Conservation (phyloP, 495 filamentous ascomycete species). For the Cenococcum geophilum region DNA sequence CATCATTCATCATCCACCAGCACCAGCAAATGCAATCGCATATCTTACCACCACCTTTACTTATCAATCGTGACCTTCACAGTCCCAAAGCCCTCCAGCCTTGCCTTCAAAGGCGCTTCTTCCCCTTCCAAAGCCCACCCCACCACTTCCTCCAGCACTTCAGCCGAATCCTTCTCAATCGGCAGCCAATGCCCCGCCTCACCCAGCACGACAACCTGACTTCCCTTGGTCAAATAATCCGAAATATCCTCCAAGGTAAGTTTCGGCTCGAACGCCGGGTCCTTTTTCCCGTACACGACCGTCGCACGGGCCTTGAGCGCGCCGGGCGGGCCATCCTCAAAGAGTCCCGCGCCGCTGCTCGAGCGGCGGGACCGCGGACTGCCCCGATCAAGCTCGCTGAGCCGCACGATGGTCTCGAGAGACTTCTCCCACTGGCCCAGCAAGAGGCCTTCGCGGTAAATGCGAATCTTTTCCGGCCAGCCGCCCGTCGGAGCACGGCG, state of each 20-base stretch:
- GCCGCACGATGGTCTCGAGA: slow-evolving; percentile 42
- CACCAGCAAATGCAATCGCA: too few relatives aligned
- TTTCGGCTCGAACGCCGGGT: slow-evolving; percentile 35
- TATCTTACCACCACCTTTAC: not conserved
- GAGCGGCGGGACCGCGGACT: slow-evolving; percentile 24
- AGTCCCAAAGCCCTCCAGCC: slow-evolving; percentile 1
- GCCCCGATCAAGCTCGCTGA: slow-evolving; percentile 40
- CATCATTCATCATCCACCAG: too few relatives aligned
- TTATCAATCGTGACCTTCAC: slow-evolving; percentile 24
- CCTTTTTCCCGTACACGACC: slow-evolving; percentile 49
- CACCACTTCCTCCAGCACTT: slow-evolving; percentile 20
- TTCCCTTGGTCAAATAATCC: slow-evolving; percentile 28
- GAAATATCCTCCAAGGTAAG: slow-evolving; percentile 30
- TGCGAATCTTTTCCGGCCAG: slow-evolving; percentile 40
- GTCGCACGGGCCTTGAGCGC: slow-evolving; percentile 46
- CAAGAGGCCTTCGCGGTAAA: slow-evolving; percentile 48
- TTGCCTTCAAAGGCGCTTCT: slow-evolving; percentile 11
- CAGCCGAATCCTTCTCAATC: slow-evolving; percentile 16
- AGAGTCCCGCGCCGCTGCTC: slow-evolving; percentile 42
- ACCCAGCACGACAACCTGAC: slow-evolving; percentile 25
- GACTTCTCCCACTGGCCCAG: slow-evolving; percentile 44
- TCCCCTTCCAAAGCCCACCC: slow-evolving; percentile 28
- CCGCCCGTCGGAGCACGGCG: slow-evolving; percentile 14
- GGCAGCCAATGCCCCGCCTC: slow-evolving; percentile 33
- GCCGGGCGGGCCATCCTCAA: slow-evolving; percentile 44